A percentile compares a stretch with the other conserved stretches of the same genome.
These are phyloP conservation scores for Zygosaccharomyces sapae DNA, from an alignment of 1,139 yeast genomes.

Conservation along the genomic window DNA sequence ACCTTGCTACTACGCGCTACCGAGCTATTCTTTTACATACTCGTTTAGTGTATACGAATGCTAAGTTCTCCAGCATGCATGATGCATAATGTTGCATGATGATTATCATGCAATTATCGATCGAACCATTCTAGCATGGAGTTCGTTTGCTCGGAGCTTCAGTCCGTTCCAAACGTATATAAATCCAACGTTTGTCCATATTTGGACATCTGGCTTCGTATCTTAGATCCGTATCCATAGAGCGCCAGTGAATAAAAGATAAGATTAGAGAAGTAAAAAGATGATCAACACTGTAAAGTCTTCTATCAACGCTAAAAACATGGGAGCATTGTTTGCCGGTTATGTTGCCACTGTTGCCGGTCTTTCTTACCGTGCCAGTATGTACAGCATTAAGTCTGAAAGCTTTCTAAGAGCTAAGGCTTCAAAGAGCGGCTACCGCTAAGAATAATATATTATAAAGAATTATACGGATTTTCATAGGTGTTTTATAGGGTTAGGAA, in stretches of 20 bases:
- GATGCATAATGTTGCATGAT: slow-evolving; percentile 5
- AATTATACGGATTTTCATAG: not conserved
- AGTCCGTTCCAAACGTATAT: not conserved
- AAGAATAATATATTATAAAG: slow-evolving; percentile 3
- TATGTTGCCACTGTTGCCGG: slow-evolving; percentile 18
- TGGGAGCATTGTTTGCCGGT: slow-evolving; percentile 16
- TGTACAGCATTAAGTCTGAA: slow-evolving; percentile 17
- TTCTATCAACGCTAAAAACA: slow-evolving; percentile 20
- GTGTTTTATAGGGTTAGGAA: not conserved
- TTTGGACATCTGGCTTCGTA: not conserved
- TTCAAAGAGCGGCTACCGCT: slow-evolving; percentile 12
- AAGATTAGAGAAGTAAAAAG: not conserved
- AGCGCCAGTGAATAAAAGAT: not conserved
- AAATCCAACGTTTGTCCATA: not conserved
- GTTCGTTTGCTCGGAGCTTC: not conserved
- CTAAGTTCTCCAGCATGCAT: not conserved
- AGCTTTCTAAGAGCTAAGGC: slow-evolving; percentile 14
- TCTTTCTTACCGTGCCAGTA: slow-evolving; percentile 19
- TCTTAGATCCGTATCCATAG: not conserved
- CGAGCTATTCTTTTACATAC: not conserved
- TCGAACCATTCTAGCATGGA: not conserved
- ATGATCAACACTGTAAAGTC: slow-evolving; percentile 21
- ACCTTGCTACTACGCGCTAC: not conserved
- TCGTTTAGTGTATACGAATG: not conserved
- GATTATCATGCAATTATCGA: not conserved